phyloP scores from a whole-genome alignment of 2,329 filamentous ascomycete species.

The Sarocladium strictum region DNA sequence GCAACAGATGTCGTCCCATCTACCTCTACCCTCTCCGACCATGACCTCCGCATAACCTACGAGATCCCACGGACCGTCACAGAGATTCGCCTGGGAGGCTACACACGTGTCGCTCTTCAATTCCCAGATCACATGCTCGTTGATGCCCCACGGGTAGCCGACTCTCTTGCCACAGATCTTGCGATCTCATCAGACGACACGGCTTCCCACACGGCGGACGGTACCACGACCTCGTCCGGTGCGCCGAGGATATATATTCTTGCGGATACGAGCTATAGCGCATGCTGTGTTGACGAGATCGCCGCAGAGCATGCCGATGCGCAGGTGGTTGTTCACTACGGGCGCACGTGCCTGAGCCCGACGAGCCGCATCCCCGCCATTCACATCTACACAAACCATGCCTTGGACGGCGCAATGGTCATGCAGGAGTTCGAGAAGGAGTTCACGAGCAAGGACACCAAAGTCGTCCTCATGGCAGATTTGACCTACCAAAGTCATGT shows the following conservation, averaged over 20 bases:
- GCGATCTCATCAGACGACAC: background rate
- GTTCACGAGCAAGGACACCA: slow-evolving; percentile 58
- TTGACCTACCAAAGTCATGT: slow-evolving; percentile 80
- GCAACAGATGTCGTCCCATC: slow-evolving; percentile 21
- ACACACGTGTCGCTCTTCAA: slow-evolving; percentile 79
- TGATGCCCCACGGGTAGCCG: slow-evolving; percentile 76
- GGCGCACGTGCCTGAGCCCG: slow-evolving; percentile 84
- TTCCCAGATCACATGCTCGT: slow-evolving; percentile 91
- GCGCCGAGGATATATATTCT: slow-evolving; percentile 67
- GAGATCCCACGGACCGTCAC: slow-evolving; percentile 74
- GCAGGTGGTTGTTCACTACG: slow-evolving; percentile 91
- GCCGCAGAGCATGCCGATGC: slow-evolving; percentile 90
- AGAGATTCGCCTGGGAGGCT: slow-evolving; percentile 68
- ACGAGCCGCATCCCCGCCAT: slow-evolving; percentile 82
- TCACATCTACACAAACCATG: slow-evolving; percentile 78
- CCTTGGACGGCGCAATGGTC: slow-evolving; percentile 56
- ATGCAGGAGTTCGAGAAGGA: slow-evolving; percentile 57
- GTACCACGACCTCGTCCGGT: slow-evolving; percentile 13
- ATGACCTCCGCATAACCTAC: slow-evolving; percentile 71
- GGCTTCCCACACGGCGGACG: slow-evolving; percentile 9
- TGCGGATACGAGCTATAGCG: slow-evolving; percentile 92
- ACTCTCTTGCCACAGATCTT: slow-evolving; percentile 35
- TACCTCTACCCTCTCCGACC: slow-evolving; percentile 42
- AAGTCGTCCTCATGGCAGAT: slow-evolving; percentile 80
- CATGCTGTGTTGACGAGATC: slow-evolving; percentile 95